Conservation (phyloP, 305 asterid species). For the Fraxinus latifolia region DNA sequence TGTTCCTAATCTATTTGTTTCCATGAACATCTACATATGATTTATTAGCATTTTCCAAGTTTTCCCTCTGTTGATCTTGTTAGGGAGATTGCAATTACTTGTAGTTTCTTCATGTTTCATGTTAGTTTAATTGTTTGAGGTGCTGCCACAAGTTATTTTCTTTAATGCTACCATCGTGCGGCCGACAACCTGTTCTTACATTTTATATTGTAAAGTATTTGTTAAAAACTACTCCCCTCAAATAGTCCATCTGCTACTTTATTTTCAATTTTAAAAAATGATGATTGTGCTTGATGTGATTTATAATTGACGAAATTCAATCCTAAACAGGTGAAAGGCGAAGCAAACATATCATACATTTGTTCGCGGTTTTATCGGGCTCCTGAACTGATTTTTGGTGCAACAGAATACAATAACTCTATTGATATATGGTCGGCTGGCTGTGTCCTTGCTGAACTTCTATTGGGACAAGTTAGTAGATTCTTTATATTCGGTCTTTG, state of each 20-base stretch:
- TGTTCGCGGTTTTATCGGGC: conserved; percentile 96
- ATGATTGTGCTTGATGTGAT: background rate
- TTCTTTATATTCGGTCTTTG: background rate
- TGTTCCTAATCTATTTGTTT: background rate
- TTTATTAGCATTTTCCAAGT: background rate
- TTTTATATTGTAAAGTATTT: background rate
- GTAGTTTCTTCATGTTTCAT: background rate
- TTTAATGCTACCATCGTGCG: background rate
- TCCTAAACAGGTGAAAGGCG: conserved; percentile 68
- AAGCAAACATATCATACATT: conserved; percentile 87
- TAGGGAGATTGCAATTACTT: background rate
- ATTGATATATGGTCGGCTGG: conserved; percentile 99
- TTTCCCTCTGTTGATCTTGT: background rate
- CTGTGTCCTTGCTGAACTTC: conserved; percentile 96
- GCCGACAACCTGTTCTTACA: background rate
- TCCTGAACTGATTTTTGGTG: conserved; percentile 95
- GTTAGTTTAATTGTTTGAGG: background rate
- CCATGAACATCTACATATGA: background rate
- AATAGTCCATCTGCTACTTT: background rate
- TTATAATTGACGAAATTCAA: background rate
- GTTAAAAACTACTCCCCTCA: background rate
- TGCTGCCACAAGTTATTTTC: background rate
- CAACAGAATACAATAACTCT: conserved; percentile 83
- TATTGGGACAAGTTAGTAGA: conserved; percentile 72
- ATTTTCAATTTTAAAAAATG: background rate